phyloP scores from a whole-genome alignment of 345 rosid species.

The Durio zibethinus region DNA sequence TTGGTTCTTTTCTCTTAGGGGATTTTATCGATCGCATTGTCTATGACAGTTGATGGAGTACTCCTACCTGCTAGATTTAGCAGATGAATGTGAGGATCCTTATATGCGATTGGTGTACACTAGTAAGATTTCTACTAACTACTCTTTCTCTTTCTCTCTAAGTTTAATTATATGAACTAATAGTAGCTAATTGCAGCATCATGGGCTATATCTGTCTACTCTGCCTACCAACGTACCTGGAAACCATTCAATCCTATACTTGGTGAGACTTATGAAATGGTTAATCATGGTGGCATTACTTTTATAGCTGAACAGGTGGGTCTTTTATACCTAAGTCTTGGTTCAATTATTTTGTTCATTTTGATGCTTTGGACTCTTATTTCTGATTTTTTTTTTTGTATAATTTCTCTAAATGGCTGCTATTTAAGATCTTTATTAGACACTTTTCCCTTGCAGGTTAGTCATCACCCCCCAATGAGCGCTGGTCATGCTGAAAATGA shows the following conservation, averaged over 20 bases:
- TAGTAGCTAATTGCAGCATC: slow-evolving; percentile 54
- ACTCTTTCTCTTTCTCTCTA: slow-evolving; percentile 4
- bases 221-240: slow-evolving; percentile 88
- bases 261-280: slow-evolving; percentile 94
- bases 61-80: slow-evolving; percentile 76
- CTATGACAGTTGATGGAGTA: slow-evolving; percentile 87
- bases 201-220: slow-evolving; percentile 90
- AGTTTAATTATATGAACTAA: slow-evolving; percentile 8
- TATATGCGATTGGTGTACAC: slow-evolving; percentile 91
- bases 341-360: not conserved
- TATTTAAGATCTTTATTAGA: not conserved
- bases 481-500: slow-evolving; percentile 85
- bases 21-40: slow-evolving; percentile 10
- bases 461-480: slow-evolving; percentile 87
- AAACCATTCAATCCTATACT: slow-evolving; percentile 99
- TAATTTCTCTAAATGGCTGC: not conserved
- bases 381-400: not conserved
- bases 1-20: slow-evolving; percentile 7
- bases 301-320: slow-evolving; percentile 87
- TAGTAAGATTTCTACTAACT: slow-evolving; percentile 39
- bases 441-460: slow-evolving; percentile 45
- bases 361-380: slow-evolving; percentile 1
- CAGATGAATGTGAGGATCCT: slow-evolving; percentile 93
- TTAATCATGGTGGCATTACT: slow-evolving; percentile 62
- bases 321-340: not conserved